Conservation (phyloP, 495 filamentous ascomycete genomes). For the Arthonia radiata region DNA sequence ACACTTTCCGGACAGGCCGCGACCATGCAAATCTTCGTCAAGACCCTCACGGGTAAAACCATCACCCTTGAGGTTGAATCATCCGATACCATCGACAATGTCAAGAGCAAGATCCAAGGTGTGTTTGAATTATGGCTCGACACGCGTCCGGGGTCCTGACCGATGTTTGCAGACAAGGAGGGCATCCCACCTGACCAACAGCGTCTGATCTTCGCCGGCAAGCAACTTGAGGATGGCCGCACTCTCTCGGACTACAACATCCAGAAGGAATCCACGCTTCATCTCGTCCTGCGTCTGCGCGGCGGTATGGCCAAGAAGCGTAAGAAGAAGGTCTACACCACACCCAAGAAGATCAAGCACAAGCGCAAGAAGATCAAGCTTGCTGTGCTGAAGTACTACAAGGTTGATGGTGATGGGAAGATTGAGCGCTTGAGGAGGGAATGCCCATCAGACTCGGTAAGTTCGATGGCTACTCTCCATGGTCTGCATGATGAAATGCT, state of each 20-base stretch:
- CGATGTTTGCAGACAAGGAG: conserved; percentile 58
- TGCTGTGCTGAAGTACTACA: conserved; percentile 99
- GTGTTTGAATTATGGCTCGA: conserved; percentile 7
- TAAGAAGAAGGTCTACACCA: conserved; percentile 99
- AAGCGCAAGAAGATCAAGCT: conserved; percentile 99
- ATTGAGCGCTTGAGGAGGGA: conserved; percentile 97
- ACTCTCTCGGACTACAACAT: conserved; percentile 99
- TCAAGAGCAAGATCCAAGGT: conserved; percentile 85
- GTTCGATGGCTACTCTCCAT: conserved; percentile 12
- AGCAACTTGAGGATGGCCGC: conserved; percentile 99
- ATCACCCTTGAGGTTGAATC: conserved; percentile 99
- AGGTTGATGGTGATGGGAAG: conserved; percentile 98
- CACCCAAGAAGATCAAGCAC: conserved; percentile 99
- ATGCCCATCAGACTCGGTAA: conserved; percentile 77
- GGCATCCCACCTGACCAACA: conserved; percentile 99
- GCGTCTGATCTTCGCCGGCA: conserved; percentile 98
- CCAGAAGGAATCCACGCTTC: conserved; percentile 99
- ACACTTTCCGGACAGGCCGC: too few relatives aligned
- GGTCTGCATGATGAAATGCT: conserved; percentile 3
- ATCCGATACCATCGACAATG: conserved; percentile 98
- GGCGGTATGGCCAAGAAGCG: conserved; percentile 91
- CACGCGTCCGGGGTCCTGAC: too few relatives aligned
- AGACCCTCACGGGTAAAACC: conserved; percentile 99
- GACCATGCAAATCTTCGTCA: conserved; percentile 99
- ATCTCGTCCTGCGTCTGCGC: conserved; percentile 94